Evolutionary conservation across 441 rosid genomes (phyloP), one percentile per base, ranked within the genome.

Genomic region (Capsella rubella): DNA sequence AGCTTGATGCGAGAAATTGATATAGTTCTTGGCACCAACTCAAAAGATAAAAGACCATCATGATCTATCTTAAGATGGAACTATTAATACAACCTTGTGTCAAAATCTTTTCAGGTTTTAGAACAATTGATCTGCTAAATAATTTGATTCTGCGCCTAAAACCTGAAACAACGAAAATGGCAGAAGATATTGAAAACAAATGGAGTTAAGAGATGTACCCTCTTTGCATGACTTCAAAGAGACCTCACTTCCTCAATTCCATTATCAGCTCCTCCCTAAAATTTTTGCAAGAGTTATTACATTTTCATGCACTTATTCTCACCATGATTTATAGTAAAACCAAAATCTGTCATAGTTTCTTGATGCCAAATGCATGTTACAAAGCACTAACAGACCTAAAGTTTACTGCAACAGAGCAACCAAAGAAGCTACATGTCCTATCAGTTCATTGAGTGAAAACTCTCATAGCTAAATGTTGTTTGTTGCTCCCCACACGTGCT

Each of bases 201-300:
- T n/a, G 35, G 34, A 67, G 49, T 14, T 58, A 51, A 67, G 21
- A 67, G 58, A 28, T 58, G 39, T 86, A 88, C 96, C 94, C 87
- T 84, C 64, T 94, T 88, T 82, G 86, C 88, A 90, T 78, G 95
- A 89, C 60, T 83, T 88, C 58, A 80, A 40, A 5, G 90, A 74
- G 77, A 73, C 86, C 35, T 73, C 85, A 40, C 63, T 28, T 58
- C 77, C 83, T 14, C 79, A 56, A 10, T 67, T 62, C 75, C 87
- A 42, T 58, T 62, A 88, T 79, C 83, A 90, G 78, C 72, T 93
- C 95, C 28, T 90, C 89, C 82, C 83, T 71, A 72, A 6, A 86
- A 72, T 77, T 79, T 84, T 87, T 84, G 72, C 35, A 75, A 29
- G 70, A 56, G 54, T 16, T 16, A 34, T 5, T 57, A 57, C 9